phyloP scores from a whole-genome alignment of 2,329 filamentous ascomycete species.

The Botryotinia globosa region DNA sequence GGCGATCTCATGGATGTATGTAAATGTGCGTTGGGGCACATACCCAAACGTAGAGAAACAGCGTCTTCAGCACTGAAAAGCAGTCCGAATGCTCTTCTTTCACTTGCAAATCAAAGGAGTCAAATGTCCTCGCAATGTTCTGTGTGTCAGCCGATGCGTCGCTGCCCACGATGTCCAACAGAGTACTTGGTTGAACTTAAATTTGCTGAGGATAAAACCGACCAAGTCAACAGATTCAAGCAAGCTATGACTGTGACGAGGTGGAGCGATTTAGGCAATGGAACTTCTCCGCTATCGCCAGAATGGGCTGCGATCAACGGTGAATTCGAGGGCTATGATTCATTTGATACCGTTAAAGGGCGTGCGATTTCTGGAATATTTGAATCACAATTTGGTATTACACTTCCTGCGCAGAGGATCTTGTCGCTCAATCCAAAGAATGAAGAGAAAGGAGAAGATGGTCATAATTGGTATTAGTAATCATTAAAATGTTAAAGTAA shows the following conservation, averaged over 20 bases:
- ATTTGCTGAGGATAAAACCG: constrained; percentile 52
- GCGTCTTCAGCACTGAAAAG: constrained; percentile 37
- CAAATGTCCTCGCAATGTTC: constrained; percentile 52
- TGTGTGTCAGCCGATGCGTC: constrained; percentile 55
- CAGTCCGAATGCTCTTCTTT: constrained; percentile 27
- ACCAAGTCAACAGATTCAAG: constrained; percentile 50
- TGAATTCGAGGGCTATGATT: constrained; percentile 47
- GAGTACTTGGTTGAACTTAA: constrained; percentile 62
- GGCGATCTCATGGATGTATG: constrained; percentile 57
- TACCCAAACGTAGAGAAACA: constrained; percentile 46
- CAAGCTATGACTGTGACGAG: constrained; percentile 59
- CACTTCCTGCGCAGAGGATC: constrained; percentile 55
- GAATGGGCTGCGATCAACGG: constrained; percentile 58
- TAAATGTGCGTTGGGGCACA: constrained; percentile 59
- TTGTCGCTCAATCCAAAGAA: constrained; percentile 57
- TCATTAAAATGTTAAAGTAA: background rate
- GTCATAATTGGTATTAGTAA: constrained; percentile 56
- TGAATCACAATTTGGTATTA: constrained; percentile 53
- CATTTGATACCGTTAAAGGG: constrained; percentile 51
- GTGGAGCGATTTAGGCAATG: constrained; percentile 61
- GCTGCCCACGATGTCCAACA: constrained; percentile 60
- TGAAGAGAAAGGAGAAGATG: constrained; percentile 52
- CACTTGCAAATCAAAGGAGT: constrained; percentile 36
- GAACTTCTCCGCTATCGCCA: constrained; percentile 46
- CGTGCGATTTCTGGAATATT: constrained; percentile 58